phyloP scores from a whole-genome alignment of 495 filamentous ascomycete species.

The Aspergillus heteromorphus region DNA sequence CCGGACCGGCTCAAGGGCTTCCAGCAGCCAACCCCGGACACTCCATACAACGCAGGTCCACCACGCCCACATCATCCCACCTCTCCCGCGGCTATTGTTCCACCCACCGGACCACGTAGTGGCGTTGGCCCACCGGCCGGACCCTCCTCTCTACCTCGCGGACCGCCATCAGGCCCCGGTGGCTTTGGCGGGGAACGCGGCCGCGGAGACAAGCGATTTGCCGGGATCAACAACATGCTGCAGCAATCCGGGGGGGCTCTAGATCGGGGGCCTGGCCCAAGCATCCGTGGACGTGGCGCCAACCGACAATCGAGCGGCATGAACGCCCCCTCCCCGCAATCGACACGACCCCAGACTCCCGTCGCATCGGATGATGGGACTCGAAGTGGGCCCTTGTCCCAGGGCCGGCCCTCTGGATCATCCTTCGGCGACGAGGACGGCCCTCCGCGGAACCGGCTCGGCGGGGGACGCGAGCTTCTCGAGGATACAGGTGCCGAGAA shows the following conservation, averaged over 20 bases:
- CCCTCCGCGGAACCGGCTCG: constrained; percentile 12
- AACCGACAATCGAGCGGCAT: constrained; percentile 26
- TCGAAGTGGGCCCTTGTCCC: constrained; percentile 11
- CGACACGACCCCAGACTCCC: constrained; percentile 24
- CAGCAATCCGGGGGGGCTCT: constrained; percentile 33
- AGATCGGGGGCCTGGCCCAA: constrained; percentile 30
- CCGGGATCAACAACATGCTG: constrained; percentile 40
- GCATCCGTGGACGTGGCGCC: constrained; percentile 36
- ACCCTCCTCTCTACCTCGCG: constrained; percentile 23
- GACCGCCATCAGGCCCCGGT: constrained; percentile 20
- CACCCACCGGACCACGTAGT: constrained; percentile 38
- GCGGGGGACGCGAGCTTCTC: constrained; percentile 25
- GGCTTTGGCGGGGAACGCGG: constrained; percentile 34
- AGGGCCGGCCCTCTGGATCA: constrained; percentile 10
- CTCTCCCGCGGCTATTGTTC: constrained; percentile 20
- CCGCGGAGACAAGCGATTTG: constrained; percentile 41
- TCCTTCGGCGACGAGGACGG: constrained; percentile 16
- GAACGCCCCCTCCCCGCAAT: constrained; percentile 28
- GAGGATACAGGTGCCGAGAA: constrained; percentile 29
- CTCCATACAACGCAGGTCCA: constrained; percentile 13
- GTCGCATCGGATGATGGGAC: constrained; percentile 21
- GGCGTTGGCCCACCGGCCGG: constrained; percentile 21
- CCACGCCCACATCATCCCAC: constrained; percentile 19
- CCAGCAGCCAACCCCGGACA: constrained; percentile 20
- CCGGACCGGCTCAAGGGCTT: constrained; percentile 43